Evolutionary conservation across 1,284 basidiomycete species (phyloP), one percentile per base, ranked within the genome.

Genomic region (Ceratorhiza oryzae-sativae): DNA sequence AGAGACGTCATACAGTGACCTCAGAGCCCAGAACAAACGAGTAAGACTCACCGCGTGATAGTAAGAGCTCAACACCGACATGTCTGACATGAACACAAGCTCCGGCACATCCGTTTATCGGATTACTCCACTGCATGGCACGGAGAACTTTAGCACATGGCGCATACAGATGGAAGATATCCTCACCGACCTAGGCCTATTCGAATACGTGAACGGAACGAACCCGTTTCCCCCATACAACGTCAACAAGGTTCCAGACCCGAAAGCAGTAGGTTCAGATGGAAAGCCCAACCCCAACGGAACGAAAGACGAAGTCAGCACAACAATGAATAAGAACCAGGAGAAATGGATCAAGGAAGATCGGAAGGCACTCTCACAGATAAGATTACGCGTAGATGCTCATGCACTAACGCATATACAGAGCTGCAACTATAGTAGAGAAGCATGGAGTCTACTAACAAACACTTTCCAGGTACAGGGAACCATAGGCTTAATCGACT

Each of bases 341-440:
- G 23, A 55, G 51, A 55, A 55, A 55, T 55, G 51, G 51, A 23
- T 55, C 5, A 55, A 55, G 51, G 20, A 25, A 27, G 51, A 55
- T 32, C 51, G 23, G 23, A 55, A 55, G 23, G 51, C 51, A 30
- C 51, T 55, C n/a, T 27, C 51, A 23, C 51, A 55, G 23, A 55
- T 55, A 25, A 13, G 51, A 6, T 55, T 55, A 30, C 4, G 51
- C 3, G 51, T 55, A 4, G 51, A 55, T 18, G 25, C 51, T 8
- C n/a, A 30, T 23, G 51, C 51, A 49, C 23, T 49, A n/a, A 49
- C 46, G 46, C 58, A 60, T 60, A 60, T 60, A 60, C 58, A 36
- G 32, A 39, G 9, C 9, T 60, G 58, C 36, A 41, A 34, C 18
- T 18, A 3, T 3, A 34, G 27, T 20, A 41, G 15, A 36, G 36